Percentiles rank a stretch among this genome's conserved stretches.
phyloP scores from a whole-genome alignment of 345 rosid genomes.

The Clarkia xantiana region DNA sequence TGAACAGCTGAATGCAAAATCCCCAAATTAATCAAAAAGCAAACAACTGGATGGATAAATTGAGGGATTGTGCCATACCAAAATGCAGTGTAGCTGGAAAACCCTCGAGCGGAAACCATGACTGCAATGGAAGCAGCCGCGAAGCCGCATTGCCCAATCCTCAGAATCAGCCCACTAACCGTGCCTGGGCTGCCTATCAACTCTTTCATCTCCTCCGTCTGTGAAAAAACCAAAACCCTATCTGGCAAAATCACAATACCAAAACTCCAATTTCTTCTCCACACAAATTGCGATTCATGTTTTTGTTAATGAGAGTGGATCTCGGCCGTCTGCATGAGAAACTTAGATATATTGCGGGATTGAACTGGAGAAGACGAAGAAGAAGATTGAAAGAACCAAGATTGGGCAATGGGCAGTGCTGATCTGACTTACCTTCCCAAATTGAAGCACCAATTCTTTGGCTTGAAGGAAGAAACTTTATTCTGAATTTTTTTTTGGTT shows the following conservation, averaged over 20 bases:
- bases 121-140: slow-evolving; percentile 63
- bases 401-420: no score
- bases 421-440: background rate
- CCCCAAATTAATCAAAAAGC: background rate
- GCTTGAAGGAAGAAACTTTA: background rate
- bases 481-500: background rate
- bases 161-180: slow-evolving; percentile 46
- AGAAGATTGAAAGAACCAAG: no score
- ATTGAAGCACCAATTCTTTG: slow-evolving; percentile 4
- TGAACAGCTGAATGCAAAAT: background rate
- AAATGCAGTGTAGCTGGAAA: slow-evolving; percentile 68
- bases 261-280: background rate
- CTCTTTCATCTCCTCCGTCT: slow-evolving; percentile 37
- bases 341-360: no score
- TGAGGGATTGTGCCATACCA: slow-evolving; percentile 24
- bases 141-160: slow-evolving; percentile 60
- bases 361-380: no score
- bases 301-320: no score
- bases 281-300: no score
- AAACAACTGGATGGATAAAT: slow-evolving; percentile 1
- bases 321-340: no score
- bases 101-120: slow-evolving; percentile 49
- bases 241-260: background rate
- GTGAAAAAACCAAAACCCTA: background rate
- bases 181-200: slow-evolving; percentile 77